Evolutionary conservation across 2,329 filamentous ascomycete species (phyloP).

Genomic region (Fusarium paranaense): DNA sequence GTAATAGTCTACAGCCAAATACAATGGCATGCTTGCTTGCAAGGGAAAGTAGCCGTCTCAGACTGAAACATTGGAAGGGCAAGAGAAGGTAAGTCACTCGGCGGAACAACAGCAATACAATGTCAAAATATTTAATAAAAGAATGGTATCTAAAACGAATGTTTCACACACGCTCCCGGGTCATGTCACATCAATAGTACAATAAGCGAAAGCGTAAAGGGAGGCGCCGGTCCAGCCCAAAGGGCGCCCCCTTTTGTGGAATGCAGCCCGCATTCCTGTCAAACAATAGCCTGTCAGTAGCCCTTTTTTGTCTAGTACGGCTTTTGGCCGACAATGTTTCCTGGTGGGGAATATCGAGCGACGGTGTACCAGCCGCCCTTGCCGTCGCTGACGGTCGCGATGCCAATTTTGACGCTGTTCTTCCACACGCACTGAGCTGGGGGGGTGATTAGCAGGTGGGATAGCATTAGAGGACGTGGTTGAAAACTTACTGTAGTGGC

Average conservation of each 20-base stretch:
- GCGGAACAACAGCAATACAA: background rate
- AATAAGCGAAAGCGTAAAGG: constrained; percentile 24
- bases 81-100: background rate
- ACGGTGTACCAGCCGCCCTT: constrained; percentile 49
- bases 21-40: background rate
- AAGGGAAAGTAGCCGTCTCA: background rate
- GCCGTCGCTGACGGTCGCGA: constrained; percentile 43
- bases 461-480: accelerated
- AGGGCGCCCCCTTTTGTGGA: background rate
- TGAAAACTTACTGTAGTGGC: constrained; percentile 43
- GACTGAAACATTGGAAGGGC: background rate
- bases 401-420: constrained; percentile 47
- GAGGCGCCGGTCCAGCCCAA: background rate
- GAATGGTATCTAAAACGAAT: background rate
- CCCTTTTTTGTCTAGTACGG: constrained; percentile 34
- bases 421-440: constrained; percentile 49
- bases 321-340: constrained; percentile 47
- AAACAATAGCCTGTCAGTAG: accelerated
- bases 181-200: background rate
- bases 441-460: background rate
- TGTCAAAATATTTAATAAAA: background rate
- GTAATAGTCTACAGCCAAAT: background rate
- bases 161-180: background rate
- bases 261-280: no score
- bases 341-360: constrained; percentile 49